These are phyloP conservation scores for Posidonia oceanica DNA, from an alignment of 116 monocot species.

Conservation along the genomic window DNA sequence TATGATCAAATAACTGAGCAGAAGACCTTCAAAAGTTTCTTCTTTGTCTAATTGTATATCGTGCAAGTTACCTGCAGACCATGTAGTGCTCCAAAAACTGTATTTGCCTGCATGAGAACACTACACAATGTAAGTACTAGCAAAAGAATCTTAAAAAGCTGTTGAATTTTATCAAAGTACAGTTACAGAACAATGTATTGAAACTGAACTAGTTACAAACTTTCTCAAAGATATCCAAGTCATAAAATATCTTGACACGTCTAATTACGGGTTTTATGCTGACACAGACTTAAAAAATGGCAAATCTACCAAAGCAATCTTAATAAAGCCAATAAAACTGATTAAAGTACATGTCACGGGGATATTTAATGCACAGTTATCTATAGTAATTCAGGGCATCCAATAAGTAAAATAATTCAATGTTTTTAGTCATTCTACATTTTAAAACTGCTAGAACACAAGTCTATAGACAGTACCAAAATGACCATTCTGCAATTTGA, in stretches of 20 bases:
- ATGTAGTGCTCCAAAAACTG: constrained; percentile 93
- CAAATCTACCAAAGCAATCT: not conserved
- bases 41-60: not conserved
- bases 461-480: too few species aligned
- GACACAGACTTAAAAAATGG: too few species aligned
- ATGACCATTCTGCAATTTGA: not conserved
- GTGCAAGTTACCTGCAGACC: constrained; percentile 51
- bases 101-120: constrained; percentile 61
- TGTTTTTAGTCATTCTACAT: too few species aligned
- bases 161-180: not conserved
- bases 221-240: not conserved
- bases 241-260: not conserved
- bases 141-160: not conserved
- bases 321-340: not conserved
- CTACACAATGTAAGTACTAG: not conserved
- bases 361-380: not conserved
- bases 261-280: not conserved
- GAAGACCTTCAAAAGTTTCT: not conserved
- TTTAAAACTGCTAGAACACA: too few species aligned
- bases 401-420: not conserved
- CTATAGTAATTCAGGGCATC: not conserved
- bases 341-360: not conserved
- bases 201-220: not conserved
- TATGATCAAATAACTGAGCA: not conserved
- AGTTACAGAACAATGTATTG: not conserved